phyloP scores from a whole-genome alignment of 345 rosid species.

The Populus tremula region DNA sequence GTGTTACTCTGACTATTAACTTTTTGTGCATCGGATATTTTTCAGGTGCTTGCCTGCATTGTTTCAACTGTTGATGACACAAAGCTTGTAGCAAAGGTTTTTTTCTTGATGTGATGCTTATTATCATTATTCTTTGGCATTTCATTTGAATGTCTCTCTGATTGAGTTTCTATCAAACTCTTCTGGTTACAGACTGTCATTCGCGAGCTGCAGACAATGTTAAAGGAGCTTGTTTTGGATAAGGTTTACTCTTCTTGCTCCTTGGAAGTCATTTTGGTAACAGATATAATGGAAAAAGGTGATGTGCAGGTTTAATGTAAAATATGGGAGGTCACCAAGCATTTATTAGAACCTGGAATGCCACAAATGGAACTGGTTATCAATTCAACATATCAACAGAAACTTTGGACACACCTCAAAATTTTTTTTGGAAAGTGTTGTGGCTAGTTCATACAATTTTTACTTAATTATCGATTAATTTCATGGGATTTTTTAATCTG shows the following conservation, averaged over 20 bases:
- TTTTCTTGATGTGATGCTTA: constrained; percentile 14
- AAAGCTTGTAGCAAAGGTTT: constrained; percentile 79
- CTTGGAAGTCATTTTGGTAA: neutral
- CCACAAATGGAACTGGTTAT: neutral
- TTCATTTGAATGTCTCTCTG: neutral
- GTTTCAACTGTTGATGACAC: constrained; percentile 87
- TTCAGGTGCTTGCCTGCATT: constrained; percentile 73
- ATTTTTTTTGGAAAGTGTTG: neutral
- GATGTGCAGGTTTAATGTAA: neutral
- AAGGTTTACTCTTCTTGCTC: constrained; percentile 53
- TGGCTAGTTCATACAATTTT: neutral
- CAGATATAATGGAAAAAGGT: neutral
- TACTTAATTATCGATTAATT: neutral
- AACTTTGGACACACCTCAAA: neutral
- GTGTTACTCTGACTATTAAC: neutral
- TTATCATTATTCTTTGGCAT: neutral
- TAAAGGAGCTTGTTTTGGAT: constrained; percentile 68
- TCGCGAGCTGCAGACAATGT: constrained; percentile 57
- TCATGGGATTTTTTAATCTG: neutral
- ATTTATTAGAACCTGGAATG: neutral
- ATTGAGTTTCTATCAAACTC: constrained; percentile 21
- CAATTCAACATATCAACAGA: neutral
- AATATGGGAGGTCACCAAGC: neutral
- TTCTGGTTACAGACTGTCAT: constrained; percentile 57
- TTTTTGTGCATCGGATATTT: constrained; percentile 11